Evolutionary conservation across 352 stramenopile species (phyloP).

Genomic region (Pythium chondricola): DNA sequence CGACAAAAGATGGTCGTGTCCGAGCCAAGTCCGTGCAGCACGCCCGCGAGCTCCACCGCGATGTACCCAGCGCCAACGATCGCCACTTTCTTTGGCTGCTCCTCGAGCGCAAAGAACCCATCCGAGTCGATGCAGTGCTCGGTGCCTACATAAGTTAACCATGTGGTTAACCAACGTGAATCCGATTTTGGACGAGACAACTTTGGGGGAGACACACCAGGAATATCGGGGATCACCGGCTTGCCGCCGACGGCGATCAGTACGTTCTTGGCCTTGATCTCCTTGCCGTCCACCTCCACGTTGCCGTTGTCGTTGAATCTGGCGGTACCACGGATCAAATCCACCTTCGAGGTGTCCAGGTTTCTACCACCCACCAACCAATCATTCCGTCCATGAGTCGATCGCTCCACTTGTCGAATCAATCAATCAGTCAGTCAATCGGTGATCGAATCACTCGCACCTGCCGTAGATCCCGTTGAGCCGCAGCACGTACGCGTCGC

Average conservation of each 20-base stretch:
- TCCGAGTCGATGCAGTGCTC: slow-evolving; percentile 95
- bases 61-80: slow-evolving; percentile 99
- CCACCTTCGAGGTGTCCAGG: slow-evolving; percentile 88
- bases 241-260: slow-evolving; percentile 58
- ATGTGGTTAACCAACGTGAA: background rate
- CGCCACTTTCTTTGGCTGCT: slow-evolving; percentile 89
- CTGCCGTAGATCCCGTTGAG: slow-evolving; percentile 96
- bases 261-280: slow-evolving; percentile 49
- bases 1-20: slow-evolving; percentile 91
- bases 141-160: too few species aligned
- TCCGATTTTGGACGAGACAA: too few species aligned
- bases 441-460: slow-evolving; percentile 13
- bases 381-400: background rate
- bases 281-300: slow-evolving; percentile 71
- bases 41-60: slow-evolving; percentile 93
- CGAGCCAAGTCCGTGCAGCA: slow-evolving; percentile 92
- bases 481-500: slow-evolving; percentile 92
- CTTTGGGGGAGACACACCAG: too few species aligned
- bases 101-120: slow-evolving; percentile 96
- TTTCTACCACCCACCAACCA: slow-evolving; percentile 59
- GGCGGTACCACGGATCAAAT: slow-evolving; percentile 83
- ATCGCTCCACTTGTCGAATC: background rate
- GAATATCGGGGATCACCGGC: slow-evolving; percentile 51
- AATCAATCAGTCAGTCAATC: background rate
- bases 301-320: slow-evolving; percentile 77